phyloP scores from a whole-genome alignment of 2,329 filamentous ascomycete species.

The Paracamarosporium sp. region DNA sequence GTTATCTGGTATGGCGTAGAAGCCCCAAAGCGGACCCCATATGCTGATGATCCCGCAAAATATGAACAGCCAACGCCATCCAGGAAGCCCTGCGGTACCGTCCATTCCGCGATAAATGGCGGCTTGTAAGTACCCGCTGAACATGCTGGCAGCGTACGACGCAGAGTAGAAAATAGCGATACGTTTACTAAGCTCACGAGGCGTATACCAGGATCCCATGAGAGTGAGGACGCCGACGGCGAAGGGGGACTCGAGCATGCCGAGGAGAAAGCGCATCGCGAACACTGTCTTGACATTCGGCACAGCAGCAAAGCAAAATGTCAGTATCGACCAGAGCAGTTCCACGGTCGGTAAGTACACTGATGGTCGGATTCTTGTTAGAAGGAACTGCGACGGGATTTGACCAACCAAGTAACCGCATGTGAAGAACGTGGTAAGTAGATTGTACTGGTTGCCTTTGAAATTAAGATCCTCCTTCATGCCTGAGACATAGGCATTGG shows the following conservation, averaged over 20 bases:
- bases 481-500: conserved; percentile 14
- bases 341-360: conserved; percentile 22
- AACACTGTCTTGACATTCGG: conserved; percentile 18
- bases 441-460: conserved; percentile 25
- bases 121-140: conserved; percentile 60
- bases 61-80: conserved; percentile 32
- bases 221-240: conserved; percentile 15
- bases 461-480: conserved; percentile 30
- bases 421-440: conserved; percentile 18
- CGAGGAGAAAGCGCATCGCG: conserved; percentile 31
- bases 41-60: conserved; percentile 46
- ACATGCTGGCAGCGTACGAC: conserved; percentile 52
- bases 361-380: conserved; percentile 18
- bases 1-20: conserved; percentile 30
- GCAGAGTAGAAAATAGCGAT: conserved; percentile 63
- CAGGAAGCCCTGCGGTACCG: conserved; percentile 39
- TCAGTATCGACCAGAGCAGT: conserved; percentile 20
- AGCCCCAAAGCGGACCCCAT: conserved; percentile 50
- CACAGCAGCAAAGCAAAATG: conserved; percentile 14
- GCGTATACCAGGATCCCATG: conserved; percentile 63
- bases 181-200: conserved; percentile 63
- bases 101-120: conserved; percentile 58
- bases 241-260: background rate
- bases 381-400: conserved; percentile 20
- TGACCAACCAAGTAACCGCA: conserved; percentile 21